Base-by-base conservation (phyloP, 2,329 filamentous ascomycete species). In the Xylaria sp. region DNA sequence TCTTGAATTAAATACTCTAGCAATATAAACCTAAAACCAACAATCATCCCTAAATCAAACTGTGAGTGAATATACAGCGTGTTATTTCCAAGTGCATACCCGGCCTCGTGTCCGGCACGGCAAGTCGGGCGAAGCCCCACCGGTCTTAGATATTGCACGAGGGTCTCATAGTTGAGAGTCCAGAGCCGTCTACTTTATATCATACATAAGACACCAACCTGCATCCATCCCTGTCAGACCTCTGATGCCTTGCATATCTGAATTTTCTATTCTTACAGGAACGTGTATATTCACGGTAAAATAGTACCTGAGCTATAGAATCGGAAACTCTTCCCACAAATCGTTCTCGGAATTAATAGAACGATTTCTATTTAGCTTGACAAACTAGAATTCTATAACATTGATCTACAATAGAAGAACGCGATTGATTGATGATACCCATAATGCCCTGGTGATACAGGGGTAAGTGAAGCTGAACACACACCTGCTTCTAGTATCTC, bases 1-100 rank as follows among this genome's bases (percentile, higher is more conserved):
- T 63, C 56, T 67, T 48, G 52, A 13, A 33, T 61, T 49, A 13
- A 59, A 55, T 59, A n/a, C 28, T 49, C 15, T 7, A 7, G 41
- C 9, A 1, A 28, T 25, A 13, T 25, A 49, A 68, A 68, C 62
- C 31, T 61, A 61, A 57, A 64, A 3, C 28, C 3, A 15, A 3
- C 28, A 6, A 15, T 18, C 43, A 13, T 20, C 2, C n/a, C 2
- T 13, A 5, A 15, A 31, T 8, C 18, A 18, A 46, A n/a, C 46
- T n/a, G n/a, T 25, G 20, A 31, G 15, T 33, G n/a, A 10, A 12
- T 39, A 18, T 28, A 56, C 6, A 15, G 18, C 8, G 20, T 1
- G 1, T 23, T 13, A 6, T 10, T 54, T 31, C 10, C 49, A 7
- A 9, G 12, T 64, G 8, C 25, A 39, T 48, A 25, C 25, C 52